phyloP scores from a whole-genome alignment of 2,329 filamentous ascomycete genomes.

The Chrysosphaeria jannelii region DNA sequence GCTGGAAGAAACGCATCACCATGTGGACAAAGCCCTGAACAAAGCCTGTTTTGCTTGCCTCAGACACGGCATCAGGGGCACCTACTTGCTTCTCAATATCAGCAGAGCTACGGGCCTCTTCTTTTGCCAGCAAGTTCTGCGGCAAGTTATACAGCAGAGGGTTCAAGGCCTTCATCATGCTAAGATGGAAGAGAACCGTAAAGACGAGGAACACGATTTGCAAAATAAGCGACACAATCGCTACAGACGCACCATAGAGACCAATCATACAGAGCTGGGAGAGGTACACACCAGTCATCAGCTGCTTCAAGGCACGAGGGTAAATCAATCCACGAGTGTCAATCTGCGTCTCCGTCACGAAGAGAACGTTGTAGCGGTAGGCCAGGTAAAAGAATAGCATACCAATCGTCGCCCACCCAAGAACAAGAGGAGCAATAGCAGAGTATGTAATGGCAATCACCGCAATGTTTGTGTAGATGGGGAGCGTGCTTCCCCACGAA shows the following conservation, averaged over 20 bases:
- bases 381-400: constrained; percentile 58
- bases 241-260: constrained; percentile 39
- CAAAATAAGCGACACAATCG: constrained; percentile 38
- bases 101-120: constrained; percentile 8
- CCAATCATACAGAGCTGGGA: constrained; percentile 55
- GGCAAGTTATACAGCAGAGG: constrained; percentile 57
- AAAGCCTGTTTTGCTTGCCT: constrained; percentile 1
- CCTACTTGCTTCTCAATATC: constrained; percentile 3
- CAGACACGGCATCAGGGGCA: background rate
- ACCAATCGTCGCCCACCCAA: constrained; percentile 56
- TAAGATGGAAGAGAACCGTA: constrained; percentile 45
- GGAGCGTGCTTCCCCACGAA: constrained; percentile 61
- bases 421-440: constrained; percentile 53
- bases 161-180: constrained; percentile 39
- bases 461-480: constrained; percentile 51
- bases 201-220: constrained; percentile 50
- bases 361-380: constrained; percentile 69
- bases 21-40: constrained; percentile 20
- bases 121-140: constrained; percentile 27
- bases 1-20: constrained; percentile 40
- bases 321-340: constrained; percentile 87
- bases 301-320: constrained; percentile 64
- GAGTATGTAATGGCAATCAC: constrained; percentile 60
- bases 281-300: constrained; percentile 57
- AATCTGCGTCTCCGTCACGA: constrained; percentile 47